phyloP scores from a whole-genome alignment of 345 rosid species.

The Eucalyptus cloeziana region DNA sequence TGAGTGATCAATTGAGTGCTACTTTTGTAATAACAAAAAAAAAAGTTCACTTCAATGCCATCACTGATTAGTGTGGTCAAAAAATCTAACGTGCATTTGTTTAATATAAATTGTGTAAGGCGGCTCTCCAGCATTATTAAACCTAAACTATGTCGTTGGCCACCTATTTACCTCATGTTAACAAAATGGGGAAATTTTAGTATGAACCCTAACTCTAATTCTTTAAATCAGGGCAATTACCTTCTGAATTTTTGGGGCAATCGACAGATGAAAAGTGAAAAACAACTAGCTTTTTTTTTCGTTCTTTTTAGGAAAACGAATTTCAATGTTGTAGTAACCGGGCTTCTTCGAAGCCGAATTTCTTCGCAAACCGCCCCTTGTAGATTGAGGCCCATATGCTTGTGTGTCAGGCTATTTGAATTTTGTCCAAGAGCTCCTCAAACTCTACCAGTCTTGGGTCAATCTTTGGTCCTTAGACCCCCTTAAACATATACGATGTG shows the following conservation, averaged over 20 bases:
- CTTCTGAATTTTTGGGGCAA: too few relatives aligned
- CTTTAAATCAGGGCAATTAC: too few relatives aligned
- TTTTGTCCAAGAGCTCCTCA: neutral
- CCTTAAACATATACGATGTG: fast-evolving
- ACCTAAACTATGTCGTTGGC: neutral
- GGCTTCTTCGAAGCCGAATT: too few relatives aligned
- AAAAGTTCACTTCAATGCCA: neutral
- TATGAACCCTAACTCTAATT: too few relatives aligned
- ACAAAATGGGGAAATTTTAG: neutral
- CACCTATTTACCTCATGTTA: neutral
- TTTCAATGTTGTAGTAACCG: neutral
- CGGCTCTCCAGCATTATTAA: neutral
- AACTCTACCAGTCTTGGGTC: too few relatives aligned
- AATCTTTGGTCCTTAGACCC: too few relatives aligned
- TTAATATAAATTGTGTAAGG: neutral
- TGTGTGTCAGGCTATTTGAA: neutral
- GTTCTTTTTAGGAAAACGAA: neutral
- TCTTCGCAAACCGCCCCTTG: too few relatives aligned
- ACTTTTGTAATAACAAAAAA: neutral
- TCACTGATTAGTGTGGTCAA: fast-evolving
- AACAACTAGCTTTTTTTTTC: too few relatives aligned
- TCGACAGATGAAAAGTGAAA: neutral
- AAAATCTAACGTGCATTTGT: neutral
- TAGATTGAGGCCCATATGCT: too few relatives aligned
- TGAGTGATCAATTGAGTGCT: too few relatives aligned